Evolutionary conservation across 2,329 filamentous ascomycete genomes (phyloP), one percentile per base, ranked within the genome.

Genomic region (Fusarium sp.): DNA sequence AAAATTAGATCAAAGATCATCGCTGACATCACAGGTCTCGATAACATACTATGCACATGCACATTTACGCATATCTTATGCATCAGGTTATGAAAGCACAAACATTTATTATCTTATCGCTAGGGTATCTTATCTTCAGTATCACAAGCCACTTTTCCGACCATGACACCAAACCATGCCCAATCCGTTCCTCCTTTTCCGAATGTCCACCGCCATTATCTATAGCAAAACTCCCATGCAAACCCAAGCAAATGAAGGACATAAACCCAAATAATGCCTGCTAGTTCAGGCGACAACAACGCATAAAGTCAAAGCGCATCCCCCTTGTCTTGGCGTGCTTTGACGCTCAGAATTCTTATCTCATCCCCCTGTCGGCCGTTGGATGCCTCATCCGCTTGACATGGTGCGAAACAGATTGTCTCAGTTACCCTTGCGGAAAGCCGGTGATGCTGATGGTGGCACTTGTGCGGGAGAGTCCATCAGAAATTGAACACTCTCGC

Each of bases 401-500:
- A 54, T 39, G 49, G 49, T 39, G 18, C 19, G 23, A 39, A 54
- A 54, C 49, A 4, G 10, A 18, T 14, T 54, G 33, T 54, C 49
- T 45, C 52, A 57, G 49, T 41, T 48, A 44, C 44, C 60, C 60
- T 74, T 76, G 46, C 69, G 65, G 27, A 56, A 49, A 38, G 29
- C 37, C 11, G 66, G 65, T 10, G 62, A 65, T 12, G 66, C 62
- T 19, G 67, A 61, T 25, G 44, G 60, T 8, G 60, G 52, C 7
- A 58, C 46, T 23, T 62, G 49, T 7, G 61, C 63, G 9, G 75
- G 73, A 9, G 68, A 62, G 6, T 73, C 73, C 9, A 74, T 76
- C 35, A 82, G 66, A 46, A 83, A 80, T 7, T 78, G 78, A 37
- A 84, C 69, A 7, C 73, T 70, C 29, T 82, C 79, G 37, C 80